Conservation (phyloP, 108 stramenopile species). For the Aurantiochytrium sp. region DNA sequence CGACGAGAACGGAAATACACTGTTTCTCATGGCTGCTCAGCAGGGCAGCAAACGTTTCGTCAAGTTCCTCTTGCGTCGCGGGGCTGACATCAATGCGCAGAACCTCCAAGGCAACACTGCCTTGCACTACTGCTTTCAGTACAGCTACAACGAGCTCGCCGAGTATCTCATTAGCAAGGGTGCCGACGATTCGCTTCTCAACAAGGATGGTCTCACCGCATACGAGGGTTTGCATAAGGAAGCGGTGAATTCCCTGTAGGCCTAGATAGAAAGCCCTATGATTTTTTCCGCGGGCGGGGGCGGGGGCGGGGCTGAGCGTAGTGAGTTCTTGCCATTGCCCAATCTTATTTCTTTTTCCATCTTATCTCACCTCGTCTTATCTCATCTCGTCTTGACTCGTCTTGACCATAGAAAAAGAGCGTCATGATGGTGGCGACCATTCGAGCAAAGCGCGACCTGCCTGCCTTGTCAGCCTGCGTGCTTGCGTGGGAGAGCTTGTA, state of each 20-base stretch:
- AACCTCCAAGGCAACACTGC: slow-evolving; percentile 50
- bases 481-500: too few species aligned
- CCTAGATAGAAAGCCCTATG: too few species aligned
- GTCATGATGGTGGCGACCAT: too few species aligned
- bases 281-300: too few species aligned
- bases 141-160: slow-evolving; percentile 29
- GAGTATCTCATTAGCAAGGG: slow-evolving; percentile 50
- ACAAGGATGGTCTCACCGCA: slow-evolving; percentile 43
- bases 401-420: too few species aligned
- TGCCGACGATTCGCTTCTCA: slow-evolving; percentile 44
- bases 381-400: too few species aligned
- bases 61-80: slow-evolving; percentile 49
- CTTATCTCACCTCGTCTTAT: too few species aligned
- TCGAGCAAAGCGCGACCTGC: too few species aligned
- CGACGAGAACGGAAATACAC: slow-evolving; percentile 54
- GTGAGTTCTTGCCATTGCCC: too few species aligned
- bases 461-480: too few species aligned
- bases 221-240: slow-evolving; percentile 36
- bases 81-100: slow-evolving; percentile 55
- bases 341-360: too few species aligned
- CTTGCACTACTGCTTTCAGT: slow-evolving; percentile 52
- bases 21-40: slow-evolving; percentile 44
- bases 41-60: slow-evolving; percentile 48
- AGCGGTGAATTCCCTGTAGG: not conserved
- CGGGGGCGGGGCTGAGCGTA: too few species aligned